These are phyloP conservation scores for Lasiosphaeria ovina DNA, from an alignment of 495 filamentous ascomycete genomes.

Conservation along the genomic window DNA sequence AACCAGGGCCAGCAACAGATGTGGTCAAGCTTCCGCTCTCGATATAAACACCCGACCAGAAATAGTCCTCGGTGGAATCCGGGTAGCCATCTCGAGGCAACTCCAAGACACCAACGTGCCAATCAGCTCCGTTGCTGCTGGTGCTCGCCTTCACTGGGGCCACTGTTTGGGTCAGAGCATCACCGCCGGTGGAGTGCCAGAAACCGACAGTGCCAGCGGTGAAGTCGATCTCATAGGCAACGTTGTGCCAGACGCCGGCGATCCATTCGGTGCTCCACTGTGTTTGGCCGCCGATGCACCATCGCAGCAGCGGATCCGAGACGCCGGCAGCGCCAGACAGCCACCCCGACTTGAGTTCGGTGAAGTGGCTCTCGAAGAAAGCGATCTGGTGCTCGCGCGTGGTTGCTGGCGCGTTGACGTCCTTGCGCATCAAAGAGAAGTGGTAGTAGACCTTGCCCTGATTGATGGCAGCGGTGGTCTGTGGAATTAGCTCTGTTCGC, in stretches of 20 bases:
- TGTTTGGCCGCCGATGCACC: constrained; percentile 41
- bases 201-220: constrained; percentile 57
- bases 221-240: constrained; percentile 71
- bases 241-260: constrained; percentile 71
- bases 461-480: constrained; percentile 62
- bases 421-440: constrained; percentile 61
- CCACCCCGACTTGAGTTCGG: constrained; percentile 71
- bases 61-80: constrained; percentile 63
- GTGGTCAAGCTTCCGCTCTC: constrained; percentile 65
- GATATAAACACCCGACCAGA: constrained; percentile 70
- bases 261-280: constrained; percentile 47
- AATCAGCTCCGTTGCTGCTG: constrained; percentile 69
- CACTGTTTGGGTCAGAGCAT: constrained; percentile 53
- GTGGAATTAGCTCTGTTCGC: constrained; percentile 63
- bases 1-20: constrained; percentile 32
- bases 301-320: constrained; percentile 46
- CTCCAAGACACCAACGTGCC: constrained; percentile 72
- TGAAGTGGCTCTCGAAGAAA: constrained; percentile 77
- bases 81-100: constrained; percentile 57
- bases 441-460: constrained; percentile 66
- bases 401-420: constrained; percentile 57
- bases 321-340: constrained; percentile 56
- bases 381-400: constrained; percentile 70
- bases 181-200: constrained; percentile 65
- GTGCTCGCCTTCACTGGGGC: constrained; percentile 56